phyloP scores from a whole-genome alignment of 1,284 basidiomycete species.

The Phlebopus sp. region DNA sequence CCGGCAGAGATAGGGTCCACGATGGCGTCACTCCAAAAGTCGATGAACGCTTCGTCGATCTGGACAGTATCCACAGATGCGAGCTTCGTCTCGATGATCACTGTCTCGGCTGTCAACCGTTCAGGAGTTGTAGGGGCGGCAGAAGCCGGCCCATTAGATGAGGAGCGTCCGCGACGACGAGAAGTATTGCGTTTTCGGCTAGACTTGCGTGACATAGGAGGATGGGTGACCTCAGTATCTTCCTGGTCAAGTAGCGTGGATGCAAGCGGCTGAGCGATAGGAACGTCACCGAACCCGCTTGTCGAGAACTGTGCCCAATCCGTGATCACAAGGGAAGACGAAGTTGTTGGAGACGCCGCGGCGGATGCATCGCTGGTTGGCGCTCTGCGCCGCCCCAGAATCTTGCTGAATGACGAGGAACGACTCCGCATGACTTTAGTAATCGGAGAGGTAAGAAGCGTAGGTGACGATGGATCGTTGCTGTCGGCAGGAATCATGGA shows the following conservation, averaged over 20 bases:
- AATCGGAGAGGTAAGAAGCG: conserved; percentile 22
- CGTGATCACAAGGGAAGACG: conserved; percentile 24
- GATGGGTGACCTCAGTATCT: conserved; percentile 58
- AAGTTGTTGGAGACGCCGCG: conserved; percentile 23
- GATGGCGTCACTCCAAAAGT: conserved; percentile 73
- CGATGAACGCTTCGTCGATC: conserved; percentile 73
- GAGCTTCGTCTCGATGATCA: conserved; percentile 36
- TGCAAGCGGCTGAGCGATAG: conserved; percentile 46
- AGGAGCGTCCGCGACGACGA: conserved; percentile 21
- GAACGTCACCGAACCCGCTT: conserved; percentile 55
- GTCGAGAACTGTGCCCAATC: conserved; percentile 62
- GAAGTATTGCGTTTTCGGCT: conserved; percentile 21
- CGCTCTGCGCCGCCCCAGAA: conserved; percentile 8
- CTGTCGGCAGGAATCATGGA: conserved; percentile 21
- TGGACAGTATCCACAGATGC: conserved; percentile 45
- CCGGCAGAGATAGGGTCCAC: conserved; percentile 57
- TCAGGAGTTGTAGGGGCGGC: conserved; percentile 5
- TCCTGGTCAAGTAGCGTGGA: conserved; percentile 51
- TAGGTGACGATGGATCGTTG: conserved; percentile 17
- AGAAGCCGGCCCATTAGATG: conserved; percentile 10
- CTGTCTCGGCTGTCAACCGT: conserved; percentile 17
- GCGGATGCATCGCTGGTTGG: conserved; percentile 6
- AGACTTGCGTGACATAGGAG: conserved; percentile 29
- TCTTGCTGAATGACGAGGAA: conserved; percentile 20
- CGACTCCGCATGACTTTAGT: conserved; percentile 12